Percentiles rank a stretch among this genome's conserved stretches.
Conservation (phyloP, 2,329 filamentous ascomycete genomes). For the Blastomyces emzantsi region DNA sequence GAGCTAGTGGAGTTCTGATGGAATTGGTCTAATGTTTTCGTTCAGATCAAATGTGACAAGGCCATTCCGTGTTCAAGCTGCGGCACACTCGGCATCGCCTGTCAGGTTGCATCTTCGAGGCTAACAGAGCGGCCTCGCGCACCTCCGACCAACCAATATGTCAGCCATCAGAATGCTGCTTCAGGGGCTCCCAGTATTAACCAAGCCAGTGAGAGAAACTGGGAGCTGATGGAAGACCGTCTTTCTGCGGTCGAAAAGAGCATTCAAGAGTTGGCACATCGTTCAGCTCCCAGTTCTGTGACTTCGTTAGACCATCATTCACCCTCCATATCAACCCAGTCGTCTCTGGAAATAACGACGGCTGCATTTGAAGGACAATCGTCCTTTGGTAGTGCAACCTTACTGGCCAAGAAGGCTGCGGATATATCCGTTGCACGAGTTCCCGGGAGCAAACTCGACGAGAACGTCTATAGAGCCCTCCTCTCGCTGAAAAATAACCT, state of each 20-base stretch:
- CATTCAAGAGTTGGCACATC: constrained; percentile 18
- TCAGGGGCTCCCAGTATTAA: not conserved
- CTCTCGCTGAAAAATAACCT: constrained; percentile 31
- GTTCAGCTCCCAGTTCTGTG: not conserved
- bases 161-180: not conserved
- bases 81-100: constrained; percentile 2
- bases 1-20: not conserved
- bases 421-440: constrained; percentile 24
- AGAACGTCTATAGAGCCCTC: constrained; percentile 28
- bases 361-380: constrained; percentile 39
- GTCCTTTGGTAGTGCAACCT: constrained; percentile 40
- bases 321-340: not conserved
- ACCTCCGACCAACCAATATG: not conserved
- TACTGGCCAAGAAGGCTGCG: constrained; percentile 32
- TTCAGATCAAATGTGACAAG: constrained; percentile 13
- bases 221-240: constrained; percentile 32
- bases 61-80: constrained; percentile 10
- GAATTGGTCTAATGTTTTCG: constrained; percentile 14
- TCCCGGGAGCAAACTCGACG: constrained; percentile 32
- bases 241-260: constrained; percentile 20
- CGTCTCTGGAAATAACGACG: constrained; percentile 23
- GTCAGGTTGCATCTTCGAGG: constrained; percentile 8
- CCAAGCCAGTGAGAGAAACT: not conserved
- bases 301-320: not conserved
- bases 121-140: not conserved